phyloP scores from a whole-genome alignment of 257 asterid genomes.

The Cynanchum wilfordii region DNA sequence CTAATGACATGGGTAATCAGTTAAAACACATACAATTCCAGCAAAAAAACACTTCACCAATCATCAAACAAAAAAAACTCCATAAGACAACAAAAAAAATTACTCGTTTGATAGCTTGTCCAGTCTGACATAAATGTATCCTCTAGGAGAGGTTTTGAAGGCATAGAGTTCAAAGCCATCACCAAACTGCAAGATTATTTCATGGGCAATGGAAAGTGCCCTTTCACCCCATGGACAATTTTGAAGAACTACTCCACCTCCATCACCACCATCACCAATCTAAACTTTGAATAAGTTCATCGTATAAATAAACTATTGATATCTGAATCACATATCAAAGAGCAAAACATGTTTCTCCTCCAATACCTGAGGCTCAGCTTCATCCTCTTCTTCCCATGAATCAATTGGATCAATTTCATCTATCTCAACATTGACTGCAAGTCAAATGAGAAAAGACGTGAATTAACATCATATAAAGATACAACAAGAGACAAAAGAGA shows the following conservation, averaged over 20 bases:
- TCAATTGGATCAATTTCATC: conserved; percentile 79
- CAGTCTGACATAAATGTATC: conserved; percentile 78
- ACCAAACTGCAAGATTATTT: conserved; percentile 49
- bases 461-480: not conserved
- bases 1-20: conserved; percentile 27
- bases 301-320: not conserved
- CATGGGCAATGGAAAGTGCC: conserved; percentile 52
- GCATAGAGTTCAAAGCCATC: conserved; percentile 69
- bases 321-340: conserved; percentile 1
- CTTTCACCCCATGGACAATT: conserved; percentile 81
- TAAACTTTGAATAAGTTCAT: conserved; percentile 20
- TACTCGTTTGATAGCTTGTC: conserved; percentile 74
- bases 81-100: conserved; percentile 18
- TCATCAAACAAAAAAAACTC: not conserved
- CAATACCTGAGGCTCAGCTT: conserved; percentile 66
- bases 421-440: conserved; percentile 35
- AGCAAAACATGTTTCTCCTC: not conserved
- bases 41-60: not conserved
- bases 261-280: conserved; percentile 95
- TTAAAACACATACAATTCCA: not conserved
- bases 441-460: conserved; percentile 4
- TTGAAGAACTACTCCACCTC: conserved; percentile 76
- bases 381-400: conserved; percentile 91
- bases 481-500: not conserved
- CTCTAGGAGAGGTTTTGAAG: conserved; percentile 74